These are phyloP conservation scores for Globisporangium heterothallicum DNA, from an alignment of 352 stramenopile genomes.

Conservation along the genomic window DNA sequence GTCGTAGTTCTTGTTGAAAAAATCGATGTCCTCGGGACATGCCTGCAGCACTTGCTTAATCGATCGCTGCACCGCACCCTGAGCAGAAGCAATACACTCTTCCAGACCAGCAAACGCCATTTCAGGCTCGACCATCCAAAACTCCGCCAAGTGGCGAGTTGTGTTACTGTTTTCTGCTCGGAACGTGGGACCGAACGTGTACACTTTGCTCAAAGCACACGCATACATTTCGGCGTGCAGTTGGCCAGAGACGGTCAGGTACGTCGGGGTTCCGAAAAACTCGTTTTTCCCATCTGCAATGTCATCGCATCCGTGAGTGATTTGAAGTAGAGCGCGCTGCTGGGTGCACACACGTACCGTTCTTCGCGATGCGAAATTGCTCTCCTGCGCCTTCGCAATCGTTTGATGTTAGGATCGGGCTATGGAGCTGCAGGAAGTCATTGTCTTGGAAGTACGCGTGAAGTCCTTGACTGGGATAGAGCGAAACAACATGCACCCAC, in stretches of 20 bases:
- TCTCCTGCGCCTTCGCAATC: constrained; percentile 98
- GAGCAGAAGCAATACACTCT: constrained; percentile 92
- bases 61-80: constrained; percentile 89
- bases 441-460: constrained; percentile 76
- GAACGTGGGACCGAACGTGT: constrained; percentile 99
- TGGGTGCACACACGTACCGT: constrained; percentile 61
- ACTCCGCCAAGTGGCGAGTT: constrained; percentile 94
- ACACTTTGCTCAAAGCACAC: constrained; percentile 96
- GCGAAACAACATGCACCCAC: constrained; percentile 1
- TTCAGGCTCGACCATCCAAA: constrained; percentile 98
- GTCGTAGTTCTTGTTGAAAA: constrained; percentile 92
- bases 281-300: constrained; percentile 79
- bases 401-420: constrained; percentile 95
- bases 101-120: constrained; percentile 78
- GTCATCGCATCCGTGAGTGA: neutral
- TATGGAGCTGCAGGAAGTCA: constrained; percentile 80
- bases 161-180: constrained; percentile 98
- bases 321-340: constrained; percentile 4
- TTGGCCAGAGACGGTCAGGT: constrained; percentile 90
- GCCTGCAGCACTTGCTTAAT: constrained; percentile 77
- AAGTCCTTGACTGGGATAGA: constrained; percentile 38
- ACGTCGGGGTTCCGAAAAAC: constrained; percentile 93
- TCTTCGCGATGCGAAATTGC: constrained; percentile 93
- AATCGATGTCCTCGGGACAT: constrained; percentile 89
- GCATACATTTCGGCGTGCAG: constrained; percentile 96